Evolutionary conservation across 768 basidiomycete genomes (phyloP), one percentile per base, ranked within the genome.

Genomic region (Auricularia sp.): DNA sequence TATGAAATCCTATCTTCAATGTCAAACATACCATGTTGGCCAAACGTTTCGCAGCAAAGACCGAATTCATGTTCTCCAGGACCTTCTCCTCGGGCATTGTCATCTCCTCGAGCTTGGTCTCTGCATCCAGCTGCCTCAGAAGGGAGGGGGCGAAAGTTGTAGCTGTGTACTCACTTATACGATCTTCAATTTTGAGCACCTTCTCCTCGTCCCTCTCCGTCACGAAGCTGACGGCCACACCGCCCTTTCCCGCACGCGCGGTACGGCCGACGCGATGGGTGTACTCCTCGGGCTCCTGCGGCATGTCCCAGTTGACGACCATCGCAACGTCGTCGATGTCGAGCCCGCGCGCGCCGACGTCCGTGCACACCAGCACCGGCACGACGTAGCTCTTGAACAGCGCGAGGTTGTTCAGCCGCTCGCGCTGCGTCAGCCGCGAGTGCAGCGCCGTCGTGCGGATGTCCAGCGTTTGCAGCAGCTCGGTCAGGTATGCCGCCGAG

Each of bases 301-400:
- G 97, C 67, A 98, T 78, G 74, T 99, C 96, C 94, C 95, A 99
- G 68, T 99, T 98, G 64, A 99, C 81, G 21, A 99, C 93, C 79
- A 98, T 85, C 11, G 91, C 93, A 11, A 99, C 95, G 68, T 95
- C 92, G 66, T 93, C 93, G 64, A 98, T 96, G 76, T 98, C 97
- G 65, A 99, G 76, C 36, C 97, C 97, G 70, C 97, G 87, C 21
- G 91, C 89, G 16, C 93, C 97, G 36, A 99, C 96, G 72, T 98
- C 96, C 7, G 96, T 98, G 36, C 90, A 92, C 58, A 99, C 83
- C 60, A 99, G 79, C 54, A 99, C 91, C 0, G 95, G 94, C 44
- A 98, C 86, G 61, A 93, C 84, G 18, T 82, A 86, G 0, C 91
- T 85, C 62, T 92, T 85, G 78, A 98, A 99, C 42, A 91, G 77